These are phyloP conservation scores for Quercus agrifolia DNA, from an alignment of 306 rosid genomes.

Conservation along the genomic window DNA sequence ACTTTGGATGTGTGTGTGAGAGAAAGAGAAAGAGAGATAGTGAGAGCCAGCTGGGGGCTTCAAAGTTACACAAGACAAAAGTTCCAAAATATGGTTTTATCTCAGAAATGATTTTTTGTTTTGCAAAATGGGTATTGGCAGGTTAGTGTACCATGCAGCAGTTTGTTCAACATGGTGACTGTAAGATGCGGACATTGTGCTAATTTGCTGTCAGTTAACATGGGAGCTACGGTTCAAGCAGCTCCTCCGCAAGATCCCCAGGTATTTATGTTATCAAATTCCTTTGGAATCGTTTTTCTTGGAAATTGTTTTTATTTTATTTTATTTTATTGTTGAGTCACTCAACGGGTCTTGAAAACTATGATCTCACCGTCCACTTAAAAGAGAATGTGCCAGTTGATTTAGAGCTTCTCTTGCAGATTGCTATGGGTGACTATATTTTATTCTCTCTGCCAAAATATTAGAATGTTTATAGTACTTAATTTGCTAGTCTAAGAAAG, in stretches of 20 bases:
- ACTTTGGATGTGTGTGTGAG: not conserved
- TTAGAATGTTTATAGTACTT: too few species aligned
- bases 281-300: not conserved
- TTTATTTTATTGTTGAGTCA: too few species aligned
- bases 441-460: too few species aligned
- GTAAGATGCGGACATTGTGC: constrained; percentile 98
- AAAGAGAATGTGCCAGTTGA: too few species aligned
- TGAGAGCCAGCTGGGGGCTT: not conserved
- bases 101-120: not conserved
- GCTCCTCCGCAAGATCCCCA: constrained; percentile 56
- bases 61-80: not conserved
- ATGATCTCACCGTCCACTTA: too few species aligned
- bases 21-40: not conserved
- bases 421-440: constrained; percentile 9
- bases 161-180: constrained; percentile 61
- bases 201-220: constrained; percentile 80
- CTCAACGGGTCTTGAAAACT: too few species aligned
- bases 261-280: constrained; percentile 16
- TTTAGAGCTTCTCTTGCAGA: not conserved
- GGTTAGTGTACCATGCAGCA: constrained; percentile 94
- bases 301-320: too few species aligned
- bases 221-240: constrained; percentile 62
- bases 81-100: not conserved
- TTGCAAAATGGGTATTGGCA: constrained; percentile 33
- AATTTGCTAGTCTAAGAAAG: too few species aligned